Base-by-base conservation (phyloP, 306 rosid species). In the Crataegus laevigata region DNA sequence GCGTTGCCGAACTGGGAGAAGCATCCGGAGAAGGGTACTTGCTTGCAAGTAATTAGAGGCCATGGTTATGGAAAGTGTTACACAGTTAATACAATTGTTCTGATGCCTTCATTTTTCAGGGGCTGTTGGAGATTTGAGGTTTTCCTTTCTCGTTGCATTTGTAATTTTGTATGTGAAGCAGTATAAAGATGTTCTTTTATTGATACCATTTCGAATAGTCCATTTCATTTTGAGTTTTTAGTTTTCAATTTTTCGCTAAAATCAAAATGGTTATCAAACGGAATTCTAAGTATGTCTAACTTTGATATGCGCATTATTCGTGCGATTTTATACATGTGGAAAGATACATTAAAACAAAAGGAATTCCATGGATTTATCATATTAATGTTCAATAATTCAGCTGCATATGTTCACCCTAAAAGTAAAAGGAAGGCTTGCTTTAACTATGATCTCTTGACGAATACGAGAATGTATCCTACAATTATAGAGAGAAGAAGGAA, bases 401-500 rank as follows among this genome's bases (percentile, higher is more conserved):
- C 45, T 19, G 69, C 69, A 34, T 65, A 18, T 4, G 4, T 65
- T 65, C 34, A 18, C 40, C 24, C 6, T 29, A 30, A 18, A 63
- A 63, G 22, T 19, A 8, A 3, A 17, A 29, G 26, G 45, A 34
- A 70, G 47, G 66, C 42, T 60, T 66, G 43, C 6, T 28, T 63
- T 26, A 63, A 57, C 73, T 68, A 77, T 12, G n/a, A 73, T 70
- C 79, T 68, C 79, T 80, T 84, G 12, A 72, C 55, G 47, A 55
- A 17, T 72, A 84, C 51, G 71, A 91, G 72, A 75, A 85, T 68
- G 58, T 75, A 85, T 68, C 93, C 94, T 63, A 91, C 47, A 57
- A 85, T 26, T 68, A 92, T 8, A 17, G 96, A 82, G 19, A 90
- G 81, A n/a, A 89, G 22, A 69, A 90, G 84, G 75, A 90, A 78